Conservation (phyloP, 352 stramenopile genomes). For the Globisporangium iwayamae region DNA sequence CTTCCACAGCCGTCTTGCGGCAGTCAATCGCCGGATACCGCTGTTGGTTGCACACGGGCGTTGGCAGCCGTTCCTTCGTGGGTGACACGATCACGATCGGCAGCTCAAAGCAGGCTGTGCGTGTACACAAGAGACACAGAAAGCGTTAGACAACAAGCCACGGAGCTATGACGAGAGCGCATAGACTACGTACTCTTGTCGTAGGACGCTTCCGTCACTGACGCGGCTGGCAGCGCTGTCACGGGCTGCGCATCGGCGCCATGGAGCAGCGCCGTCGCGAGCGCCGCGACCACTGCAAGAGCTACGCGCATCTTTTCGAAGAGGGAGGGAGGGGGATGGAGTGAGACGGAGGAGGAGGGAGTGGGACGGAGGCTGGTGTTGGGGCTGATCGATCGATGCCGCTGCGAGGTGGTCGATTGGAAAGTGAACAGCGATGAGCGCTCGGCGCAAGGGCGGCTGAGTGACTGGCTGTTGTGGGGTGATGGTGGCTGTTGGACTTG, state of each 20-base stretch:
- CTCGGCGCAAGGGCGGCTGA: neutral
- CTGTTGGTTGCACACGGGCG: constrained; percentile 65
- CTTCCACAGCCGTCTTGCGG: constrained; percentile 50
- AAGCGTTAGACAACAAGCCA: neutral
- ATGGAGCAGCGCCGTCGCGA: constrained; percentile 5
- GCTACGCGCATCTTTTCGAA: neutral
- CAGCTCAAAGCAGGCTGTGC: constrained; percentile 58
- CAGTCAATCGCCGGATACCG: constrained; percentile 66
- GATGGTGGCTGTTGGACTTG: neutral
- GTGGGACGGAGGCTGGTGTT: neutral
- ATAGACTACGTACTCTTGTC: constrained; percentile 8
- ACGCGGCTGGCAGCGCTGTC: neutral
- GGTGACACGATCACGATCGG: constrained; percentile 65
- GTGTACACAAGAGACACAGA: neutral
- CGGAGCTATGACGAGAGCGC: neutral
- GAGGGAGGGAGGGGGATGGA: neutral
- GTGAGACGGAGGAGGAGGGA: neutral
- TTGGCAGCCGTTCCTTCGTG: constrained; percentile 50
- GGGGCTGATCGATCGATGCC: neutral
- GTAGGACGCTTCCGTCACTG: constrained; percentile 2
- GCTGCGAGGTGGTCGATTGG: constrained; percentile 4
- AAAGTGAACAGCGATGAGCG: constrained; percentile 3
- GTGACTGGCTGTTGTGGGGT: too few relatives aligned
- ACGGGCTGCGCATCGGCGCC: neutral
- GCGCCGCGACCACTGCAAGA: neutral